Evolutionary conservation across 148 eudicot species (phyloP).

Genomic region (Rhododendron williamsianum): DNA sequence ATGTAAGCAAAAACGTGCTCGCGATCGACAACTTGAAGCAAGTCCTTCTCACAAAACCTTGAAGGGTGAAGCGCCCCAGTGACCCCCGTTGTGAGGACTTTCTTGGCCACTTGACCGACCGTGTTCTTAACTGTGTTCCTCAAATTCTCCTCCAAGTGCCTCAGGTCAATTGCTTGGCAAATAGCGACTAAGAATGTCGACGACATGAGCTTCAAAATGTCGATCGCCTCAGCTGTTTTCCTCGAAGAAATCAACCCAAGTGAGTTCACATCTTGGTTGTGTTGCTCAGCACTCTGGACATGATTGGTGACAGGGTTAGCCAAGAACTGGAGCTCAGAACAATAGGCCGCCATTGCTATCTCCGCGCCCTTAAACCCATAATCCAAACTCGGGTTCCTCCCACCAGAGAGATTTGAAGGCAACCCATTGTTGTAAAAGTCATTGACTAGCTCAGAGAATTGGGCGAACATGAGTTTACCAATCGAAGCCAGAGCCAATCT

Average conservation of each 20-base stretch:
- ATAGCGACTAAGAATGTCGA: conserved; percentile 21
- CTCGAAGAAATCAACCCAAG: conserved; percentile 25
- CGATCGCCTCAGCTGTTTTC: conserved; percentile 26
- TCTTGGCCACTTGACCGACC: conserved; percentile 23
- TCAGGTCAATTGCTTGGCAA: conserved; percentile 26
- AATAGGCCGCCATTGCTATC: conserved; percentile 28
- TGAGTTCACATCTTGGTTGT: conserved; percentile 30
- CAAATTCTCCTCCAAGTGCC: conserved; percentile 30
- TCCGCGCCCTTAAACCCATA: conserved; percentile 30
- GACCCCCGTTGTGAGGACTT: conserved; percentile 15
- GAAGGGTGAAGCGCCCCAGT: conserved; percentile 25
- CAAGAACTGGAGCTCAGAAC: conserved; percentile 26
- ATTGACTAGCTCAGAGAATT: conserved; percentile 22
- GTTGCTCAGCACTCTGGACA: conserved; percentile 31
- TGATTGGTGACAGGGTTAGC: conserved; percentile 28
- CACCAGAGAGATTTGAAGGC: conserved; percentile 27
- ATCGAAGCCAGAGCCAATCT: conserved; percentile 20
- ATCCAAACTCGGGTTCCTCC: conserved; percentile 27
- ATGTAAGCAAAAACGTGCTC: conserved; percentile 18
- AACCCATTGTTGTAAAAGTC: conserved; percentile 23
- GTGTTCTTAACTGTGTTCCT: conserved; percentile 20
- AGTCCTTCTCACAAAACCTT: conserved; percentile 26
- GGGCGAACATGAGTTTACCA: conserved; percentile 24
- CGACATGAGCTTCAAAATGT: conserved; percentile 26
- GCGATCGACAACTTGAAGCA: conserved; percentile 21